Base-by-base conservation (phyloP, 2,329 filamentous ascomycete genomes). In the Colletotrichum lupini region DNA sequence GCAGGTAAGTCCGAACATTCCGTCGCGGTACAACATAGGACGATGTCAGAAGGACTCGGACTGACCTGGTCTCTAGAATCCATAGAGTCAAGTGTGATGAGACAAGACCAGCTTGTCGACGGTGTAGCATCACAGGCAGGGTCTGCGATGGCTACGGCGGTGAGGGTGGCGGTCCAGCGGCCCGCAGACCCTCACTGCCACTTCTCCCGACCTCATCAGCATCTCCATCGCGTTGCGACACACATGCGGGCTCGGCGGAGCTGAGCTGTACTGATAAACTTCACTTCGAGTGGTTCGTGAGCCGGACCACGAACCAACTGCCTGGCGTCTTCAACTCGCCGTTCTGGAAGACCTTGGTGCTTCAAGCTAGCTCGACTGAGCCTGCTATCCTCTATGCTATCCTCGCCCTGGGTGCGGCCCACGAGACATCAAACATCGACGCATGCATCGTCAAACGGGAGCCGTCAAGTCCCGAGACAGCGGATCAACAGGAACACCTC, bases 241-340 rank as follows among this genome's bases (percentile, higher is more conserved):
- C 35, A 5, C 72, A 65, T 7, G 24, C 53, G 26, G 58, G 64
- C 26, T 42, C 60, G 9, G 30, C 46, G 26, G 52, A 30, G 16
- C 46, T 67, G 0, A 30, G 28, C 4, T n/a, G n/a, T 8, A 22
- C 56, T 7, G 57, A 67, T 11, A 68, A 61, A 70, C 8, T 79
- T 83, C 58, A 78, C 67, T 81, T 86, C 19, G 82, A 85, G 16
- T 87, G 84, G 81, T 88, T 88, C 77, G 80, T 80, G 19, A 77
- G 77, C 42, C 81, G 81, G 24, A 85, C 82, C 5, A 77, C 76
- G 0, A 74, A 76, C 4, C 85, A 84, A 65, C 72, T 86, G 0
- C 80, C 80, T 0, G 83, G 83, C 0, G 77, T 78, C 1, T 85
- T 83, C 65, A 74, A 69, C 26, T 83, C 80, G 28, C 69, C 73